These are phyloP conservation scores for Scleroderma citrinum DNA, from an alignment of 768 basidiomycete species.

Conservation along the genomic window DNA sequence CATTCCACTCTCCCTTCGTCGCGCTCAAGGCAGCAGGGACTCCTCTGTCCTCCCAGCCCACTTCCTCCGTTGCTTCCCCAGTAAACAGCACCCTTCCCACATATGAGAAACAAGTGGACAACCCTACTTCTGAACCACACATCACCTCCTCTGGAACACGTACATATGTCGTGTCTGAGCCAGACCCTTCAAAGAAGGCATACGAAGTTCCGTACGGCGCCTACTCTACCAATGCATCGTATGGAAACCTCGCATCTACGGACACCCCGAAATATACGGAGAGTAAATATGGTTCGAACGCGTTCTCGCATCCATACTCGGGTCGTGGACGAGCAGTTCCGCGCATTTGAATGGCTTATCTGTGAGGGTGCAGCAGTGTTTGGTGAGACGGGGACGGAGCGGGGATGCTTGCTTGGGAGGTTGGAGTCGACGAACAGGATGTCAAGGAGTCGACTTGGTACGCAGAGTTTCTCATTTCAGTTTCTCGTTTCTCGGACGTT, in stretches of 20 bases:
- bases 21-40: conserved; percentile 40
- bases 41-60: conserved; percentile 27
- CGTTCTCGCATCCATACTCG: conserved; percentile 39
- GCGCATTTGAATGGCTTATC: conserved; percentile 38
- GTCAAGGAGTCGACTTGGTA: too few species aligned
- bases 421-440: conserved; percentile 3
- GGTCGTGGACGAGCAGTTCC: conserved; percentile 32
- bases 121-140: conserved; percentile 45
- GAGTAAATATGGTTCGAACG: conserved; percentile 37
- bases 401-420: conserved; percentile 40
- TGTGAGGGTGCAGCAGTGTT: conserved; percentile 44
- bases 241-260: conserved; percentile 37
- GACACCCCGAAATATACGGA: conserved; percentile 31
- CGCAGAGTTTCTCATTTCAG: too few species aligned
- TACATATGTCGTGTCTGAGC: conserved; percentile 70
- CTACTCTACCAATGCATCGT: conserved; percentile 46
- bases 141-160: conserved; percentile 41
- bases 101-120: conserved; percentile 57
- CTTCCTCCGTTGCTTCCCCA: conserved; percentile 24
- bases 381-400: conserved; percentile 41
- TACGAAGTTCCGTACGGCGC: conserved; percentile 73
- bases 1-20: conserved; percentile 64
- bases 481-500: too few species aligned
- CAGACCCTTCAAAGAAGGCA: conserved; percentile 53
- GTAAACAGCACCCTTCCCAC: conserved; percentile 14